phyloP scores from a whole-genome alignment of 2,329 filamentous ascomycete species.

The Botrytis medusae region DNA sequence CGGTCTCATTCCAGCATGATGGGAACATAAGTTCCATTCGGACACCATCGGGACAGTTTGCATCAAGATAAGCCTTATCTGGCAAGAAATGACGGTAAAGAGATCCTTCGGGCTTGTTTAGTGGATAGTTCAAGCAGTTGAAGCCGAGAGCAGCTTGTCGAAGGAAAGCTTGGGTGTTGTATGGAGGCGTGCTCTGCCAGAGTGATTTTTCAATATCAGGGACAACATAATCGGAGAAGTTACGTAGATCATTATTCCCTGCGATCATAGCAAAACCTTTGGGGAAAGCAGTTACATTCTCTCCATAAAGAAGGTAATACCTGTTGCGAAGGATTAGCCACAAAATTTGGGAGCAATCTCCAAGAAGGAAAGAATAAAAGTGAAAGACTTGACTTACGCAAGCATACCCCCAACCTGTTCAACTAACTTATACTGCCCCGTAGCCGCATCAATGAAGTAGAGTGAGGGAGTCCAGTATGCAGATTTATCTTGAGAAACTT shows the following conservation, averaged over 20 bases:
- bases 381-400: constrained; percentile 58
- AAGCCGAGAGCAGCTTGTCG: constrained; percentile 83
- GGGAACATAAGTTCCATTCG: constrained; percentile 86
- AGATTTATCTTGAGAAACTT: constrained; percentile 59
- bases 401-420: constrained; percentile 79
- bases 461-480: constrained; percentile 69
- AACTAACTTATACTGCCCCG: constrained; percentile 59
- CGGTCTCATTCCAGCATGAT: constrained; percentile 77
- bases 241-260: constrained; percentile 66
- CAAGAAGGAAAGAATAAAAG: constrained; percentile 13
- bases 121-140: constrained; percentile 86
- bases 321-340: constrained; percentile 44
- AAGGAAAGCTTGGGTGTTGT: constrained; percentile 66
- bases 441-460: constrained; percentile 44
- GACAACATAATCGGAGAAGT: constrained; percentile 62
- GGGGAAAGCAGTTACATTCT: constrained; percentile 68
- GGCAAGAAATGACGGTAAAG: constrained; percentile 81
- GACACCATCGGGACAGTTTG: constrained; percentile 77
- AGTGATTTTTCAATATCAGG: constrained; percentile 66
- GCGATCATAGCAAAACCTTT: constrained; percentile 78
- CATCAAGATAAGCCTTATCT: constrained; percentile 75
- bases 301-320: constrained; percentile 80
- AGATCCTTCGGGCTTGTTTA: constrained; percentile 50
- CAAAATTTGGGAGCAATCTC: neutral
- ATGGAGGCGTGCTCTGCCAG: constrained; percentile 54